Evolutionary conservation across 1,139 yeast genomes (phyloP), one percentile per base, ranked within the genome.

Genomic region (Magnusiomyces fungicola): DNA sequence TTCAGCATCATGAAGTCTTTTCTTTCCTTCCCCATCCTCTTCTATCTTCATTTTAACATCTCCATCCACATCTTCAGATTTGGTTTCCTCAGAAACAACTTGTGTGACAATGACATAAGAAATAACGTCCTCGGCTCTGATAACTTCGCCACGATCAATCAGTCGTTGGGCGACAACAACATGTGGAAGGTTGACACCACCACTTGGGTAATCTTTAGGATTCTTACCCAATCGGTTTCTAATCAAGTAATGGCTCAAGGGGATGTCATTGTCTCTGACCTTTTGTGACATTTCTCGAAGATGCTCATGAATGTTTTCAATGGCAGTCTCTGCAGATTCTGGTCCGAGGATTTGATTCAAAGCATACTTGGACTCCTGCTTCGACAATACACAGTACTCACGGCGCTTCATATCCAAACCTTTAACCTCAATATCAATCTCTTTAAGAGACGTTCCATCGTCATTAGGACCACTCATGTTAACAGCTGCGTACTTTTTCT

Each of bases 341-440:
- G 84, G 89, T 7, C 86, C 77, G 33, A 92, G 72, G 45, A 92
- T 72, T 56, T 84, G 79, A 58, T 82, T 75, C 58, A 92, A 73
- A 7, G 88, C 87, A 65, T 74, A 83, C 32, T 81, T 79, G 0
- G 97, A 88, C 2, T 85, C 80, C 52, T 90, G 96, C 64, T 90
- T 94, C 0, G 97, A 87, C 48, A 92, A 70, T 50, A 88, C 95
- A 70, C 97, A 89, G 65, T 79, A 92, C 66, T 92, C 99, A 72
- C 99, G 87, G 68, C 98, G 88, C 65, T 80, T 82, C 95, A 94
- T 83, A 71, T 94, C 99, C 52, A 94, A 76, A 62, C 99, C 99
- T 65, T 92, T 94, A 33, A 92, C 96, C 66, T 92, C 97, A 56
- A 92, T 73, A 58, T 78, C 86, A 9, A 68, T 53, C 33, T 65